Base-by-base conservation (phyloP, 345 rosid genomes). In the Brassica incana region DNA sequence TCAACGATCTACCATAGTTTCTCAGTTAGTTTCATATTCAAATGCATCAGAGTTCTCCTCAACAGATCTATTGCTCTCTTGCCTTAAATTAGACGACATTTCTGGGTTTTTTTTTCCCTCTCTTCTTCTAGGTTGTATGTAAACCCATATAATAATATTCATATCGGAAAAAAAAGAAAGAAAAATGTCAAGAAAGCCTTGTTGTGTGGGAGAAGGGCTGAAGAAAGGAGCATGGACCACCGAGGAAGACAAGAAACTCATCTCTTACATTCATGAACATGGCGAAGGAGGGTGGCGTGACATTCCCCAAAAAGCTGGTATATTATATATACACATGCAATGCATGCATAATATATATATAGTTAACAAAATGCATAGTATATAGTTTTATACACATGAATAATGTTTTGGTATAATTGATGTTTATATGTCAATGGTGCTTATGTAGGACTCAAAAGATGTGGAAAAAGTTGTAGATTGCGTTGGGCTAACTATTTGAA, bases 381-480 rank as follows among this genome's bases (percentile, higher is more conserved):
- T 12, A 62, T 62, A 60, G 18, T 12, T 62, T 38, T 63, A 30
- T 14, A 32, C 23, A 30, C 67, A 63, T 30, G 20, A 32, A 40
- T 9, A 8, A 9, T 40, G 45, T 40, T 40, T 18, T 56, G 64
- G 18, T 48, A 9, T 33, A 78, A 67, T 11, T 20, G 32, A n/a
- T 67, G 65, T 48, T 27, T 25, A 59, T 40, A 10, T 66, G 72
- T 5, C 20, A 60, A 72, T 67, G 30, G 63, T 73, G 52, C 27
- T 7, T 69, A 40, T 8, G 0, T 82, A 85, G 87, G 85, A 43
- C 78, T 85, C 12, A 79, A 83, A 62, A 69, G 87, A 69, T 83
- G 87, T 72, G 87, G 87, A 67, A 85, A 85, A 82, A 85, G 87
- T 74, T 85, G 87, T 72, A 71, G 87, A 78, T 50, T 85, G 72